These are phyloP conservation scores for Ustilago loliicola DNA, from an alignment of 1,284 basidiomycete genomes.

Conservation along the genomic window DNA sequence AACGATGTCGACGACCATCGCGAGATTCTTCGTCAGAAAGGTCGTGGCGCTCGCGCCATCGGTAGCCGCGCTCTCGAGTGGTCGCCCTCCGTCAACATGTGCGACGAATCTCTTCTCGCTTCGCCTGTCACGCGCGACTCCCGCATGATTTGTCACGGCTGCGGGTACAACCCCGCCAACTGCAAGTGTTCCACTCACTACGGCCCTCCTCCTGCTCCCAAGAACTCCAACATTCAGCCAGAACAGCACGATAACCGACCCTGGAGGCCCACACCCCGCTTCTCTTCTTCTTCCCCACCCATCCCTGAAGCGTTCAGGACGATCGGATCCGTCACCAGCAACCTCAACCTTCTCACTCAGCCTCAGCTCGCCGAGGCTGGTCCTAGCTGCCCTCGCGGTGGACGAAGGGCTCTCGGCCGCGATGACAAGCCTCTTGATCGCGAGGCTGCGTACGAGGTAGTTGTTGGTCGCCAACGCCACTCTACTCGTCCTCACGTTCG, in stretches of 20 bases:
- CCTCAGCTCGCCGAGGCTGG: not conserved
- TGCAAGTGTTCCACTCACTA: not conserved
- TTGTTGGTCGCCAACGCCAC: not conserved
- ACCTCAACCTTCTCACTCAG: not conserved
- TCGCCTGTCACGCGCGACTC: not conserved
- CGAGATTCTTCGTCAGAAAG: not conserved
- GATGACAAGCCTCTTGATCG: not conserved
- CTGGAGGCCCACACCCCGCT: not conserved
- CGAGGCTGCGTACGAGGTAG: not conserved
- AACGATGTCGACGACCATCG: not conserved
- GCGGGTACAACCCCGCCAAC: not conserved
- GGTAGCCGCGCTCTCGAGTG: not conserved
- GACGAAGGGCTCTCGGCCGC: not conserved
- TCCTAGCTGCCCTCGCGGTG: not conserved
- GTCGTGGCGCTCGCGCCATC: not conserved
- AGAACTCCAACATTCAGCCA: not conserved
- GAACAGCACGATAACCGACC: not conserved
- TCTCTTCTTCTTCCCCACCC: not conserved
- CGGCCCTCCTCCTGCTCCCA: not conserved
- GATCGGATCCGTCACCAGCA: not conserved
- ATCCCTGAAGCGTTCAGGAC: not conserved
- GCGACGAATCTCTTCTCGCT: not conserved
- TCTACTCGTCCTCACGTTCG: not conserved
- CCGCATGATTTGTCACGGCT: not conserved
- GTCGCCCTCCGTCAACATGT: not conserved